Evolutionary conservation across 768 basidiomycete species (phyloP).

Genomic region (Suillus placidus): DNA sequence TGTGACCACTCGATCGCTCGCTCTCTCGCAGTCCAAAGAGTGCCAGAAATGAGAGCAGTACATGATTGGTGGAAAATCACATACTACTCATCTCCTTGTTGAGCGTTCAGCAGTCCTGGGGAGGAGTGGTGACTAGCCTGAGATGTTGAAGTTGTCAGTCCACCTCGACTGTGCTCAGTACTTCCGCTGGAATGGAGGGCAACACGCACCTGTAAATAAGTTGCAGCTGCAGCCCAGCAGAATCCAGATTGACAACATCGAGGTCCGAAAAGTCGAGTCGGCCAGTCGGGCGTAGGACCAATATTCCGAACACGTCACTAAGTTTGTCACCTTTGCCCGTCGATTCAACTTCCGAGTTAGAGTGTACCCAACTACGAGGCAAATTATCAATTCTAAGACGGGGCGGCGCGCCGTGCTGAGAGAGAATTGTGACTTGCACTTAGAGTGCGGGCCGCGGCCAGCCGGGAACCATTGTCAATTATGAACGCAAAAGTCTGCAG

Average conservation of each 20-base stretch:
- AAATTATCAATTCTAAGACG: neutral
- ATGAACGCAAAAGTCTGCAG: neutral
- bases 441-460: neutral
- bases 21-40: slow-evolving; percentile 65
- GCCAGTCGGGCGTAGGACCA: no score
- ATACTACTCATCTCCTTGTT: slow-evolving; percentile 73
- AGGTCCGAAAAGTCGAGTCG: no score
- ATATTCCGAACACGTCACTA: neutral
- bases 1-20: slow-evolving; percentile 31
- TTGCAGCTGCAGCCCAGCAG: neutral
- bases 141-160: no score
- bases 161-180: no score
- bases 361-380: neutral
- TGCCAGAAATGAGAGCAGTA: slow-evolving; percentile 38
- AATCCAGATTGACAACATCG: no score
- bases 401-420: no score
- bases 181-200: no score
- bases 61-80: slow-evolving; percentile 20
- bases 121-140: neutral
- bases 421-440: neutral
- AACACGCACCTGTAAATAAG: neutral
- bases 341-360: no score
- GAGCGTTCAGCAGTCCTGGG: slow-evolving; percentile 56
- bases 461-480: neutral
- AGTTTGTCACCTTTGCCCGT: neutral